A percentile compares a stretch with the other conserved stretches of the same genome.
Evolutionary conservation across 257 asterid species (phyloP).

Genomic region (Anisodus acutangulus): DNA sequence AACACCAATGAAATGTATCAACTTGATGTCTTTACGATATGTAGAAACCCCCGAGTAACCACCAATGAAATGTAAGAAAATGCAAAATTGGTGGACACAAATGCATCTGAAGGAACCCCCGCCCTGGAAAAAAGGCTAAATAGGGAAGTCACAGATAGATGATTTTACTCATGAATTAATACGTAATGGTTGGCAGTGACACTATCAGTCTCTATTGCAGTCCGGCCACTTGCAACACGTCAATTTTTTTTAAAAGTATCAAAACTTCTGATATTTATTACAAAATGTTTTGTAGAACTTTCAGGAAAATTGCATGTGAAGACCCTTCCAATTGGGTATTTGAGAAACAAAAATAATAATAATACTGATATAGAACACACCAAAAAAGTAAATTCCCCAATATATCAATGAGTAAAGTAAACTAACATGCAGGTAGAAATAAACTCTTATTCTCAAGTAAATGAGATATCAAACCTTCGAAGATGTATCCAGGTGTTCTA

Average conservation of each 20-base stretch:
- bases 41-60: constrained; percentile 1
- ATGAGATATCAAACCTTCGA: constrained; percentile 60
- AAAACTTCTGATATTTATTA: not conserved
- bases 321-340: not conserved
- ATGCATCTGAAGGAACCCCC: not conserved
- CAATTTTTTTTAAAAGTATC: not conserved
- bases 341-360: not conserved
- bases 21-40: not conserved
- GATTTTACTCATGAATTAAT: not conserved
- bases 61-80: not conserved
- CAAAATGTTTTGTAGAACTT: not conserved
- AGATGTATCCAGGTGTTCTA: constrained; percentile 76
- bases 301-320: not conserved
- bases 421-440: not conserved
- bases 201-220: constrained; percentile 8
- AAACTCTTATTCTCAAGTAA: not conserved
- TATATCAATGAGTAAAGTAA: not conserved
- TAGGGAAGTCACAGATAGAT: not conserved
- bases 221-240: not conserved
- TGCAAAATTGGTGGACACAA: not conserved
- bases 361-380: not conserved
- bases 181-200: not conserved
- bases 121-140: not conserved
- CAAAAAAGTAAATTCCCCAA: not conserved
- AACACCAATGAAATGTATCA: constrained; percentile 11